A percentile compares a stretch with the other conserved stretches of the same genome.
Evolutionary conservation across 495 filamentous ascomycete genomes (phyloP).

Genomic region (Venustampulla echinocandica): DNA sequence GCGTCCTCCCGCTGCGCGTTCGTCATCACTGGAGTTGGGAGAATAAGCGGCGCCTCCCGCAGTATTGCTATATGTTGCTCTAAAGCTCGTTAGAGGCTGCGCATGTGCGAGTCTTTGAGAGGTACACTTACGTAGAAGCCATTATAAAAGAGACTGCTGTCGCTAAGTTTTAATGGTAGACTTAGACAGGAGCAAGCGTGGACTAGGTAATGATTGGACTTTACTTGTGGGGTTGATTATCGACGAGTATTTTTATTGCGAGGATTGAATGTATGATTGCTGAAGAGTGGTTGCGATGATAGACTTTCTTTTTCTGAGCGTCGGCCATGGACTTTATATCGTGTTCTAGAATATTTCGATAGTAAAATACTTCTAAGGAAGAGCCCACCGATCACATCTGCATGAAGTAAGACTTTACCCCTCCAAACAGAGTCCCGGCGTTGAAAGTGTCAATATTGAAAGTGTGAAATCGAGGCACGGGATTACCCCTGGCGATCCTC

Average conservation of each 20-base stretch:
- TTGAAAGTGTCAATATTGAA: slow-evolving; percentile 2
- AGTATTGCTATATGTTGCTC: slow-evolving; percentile 26
- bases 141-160: slow-evolving; percentile 22
- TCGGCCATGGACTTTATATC: slow-evolving; percentile 1
- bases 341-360: background rate
- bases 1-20: too few species aligned
- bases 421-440: slow-evolving; percentile 4
- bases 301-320: slow-evolving; percentile 1
- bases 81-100: slow-evolving; percentile 20
- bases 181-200: background rate
- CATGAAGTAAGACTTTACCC: background rate
- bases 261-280: background rate
- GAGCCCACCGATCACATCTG: background rate
- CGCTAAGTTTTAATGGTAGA: background rate
- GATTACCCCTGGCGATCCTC: background rate
- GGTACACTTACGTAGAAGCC: background rate
- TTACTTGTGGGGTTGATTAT: background rate
- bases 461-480: background rate
- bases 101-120: slow-evolving; percentile 3
- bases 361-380: background rate
- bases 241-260: background rate
- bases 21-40: slow-evolving; percentile 1
- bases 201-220: slow-evolving; percentile 4
- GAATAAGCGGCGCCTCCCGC: slow-evolving; percentile 22
- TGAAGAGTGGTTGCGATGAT: slow-evolving; percentile 8